These are phyloP conservation scores for Wickerhamiella lipophila DNA, from an alignment of 805 yeast genomes.

Conservation along the genomic window DNA sequence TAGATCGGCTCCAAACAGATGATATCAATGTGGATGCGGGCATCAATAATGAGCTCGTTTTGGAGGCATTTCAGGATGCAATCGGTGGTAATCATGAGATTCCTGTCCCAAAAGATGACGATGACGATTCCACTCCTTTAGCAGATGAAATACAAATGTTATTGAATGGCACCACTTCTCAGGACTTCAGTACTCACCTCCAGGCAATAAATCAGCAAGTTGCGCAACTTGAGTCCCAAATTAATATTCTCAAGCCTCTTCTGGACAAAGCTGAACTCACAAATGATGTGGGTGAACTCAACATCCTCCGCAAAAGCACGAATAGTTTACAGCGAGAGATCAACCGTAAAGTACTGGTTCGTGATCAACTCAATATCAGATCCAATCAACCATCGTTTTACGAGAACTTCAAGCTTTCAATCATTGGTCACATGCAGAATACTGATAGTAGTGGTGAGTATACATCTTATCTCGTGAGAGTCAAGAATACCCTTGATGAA, in stretches of 20 bases:
- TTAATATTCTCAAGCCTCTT: conserved; percentile 54
- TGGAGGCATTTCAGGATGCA: conserved; percentile 34
- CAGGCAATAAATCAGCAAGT: conserved; percentile 57
- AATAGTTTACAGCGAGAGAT: conserved; percentile 57
- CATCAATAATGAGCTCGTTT: conserved; percentile 41
- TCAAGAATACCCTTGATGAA: conserved; percentile 37
- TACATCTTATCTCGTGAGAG: conserved; percentile 63
- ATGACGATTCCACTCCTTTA: conserved; percentile 15
- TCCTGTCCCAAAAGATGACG: conserved; percentile 3
- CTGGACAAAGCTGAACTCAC: conserved; percentile 74
- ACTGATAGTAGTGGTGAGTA: conserved; percentile 43
- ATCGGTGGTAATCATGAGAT: neutral
- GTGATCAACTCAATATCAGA: conserved; percentile 71
- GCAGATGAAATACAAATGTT: conserved; percentile 16
- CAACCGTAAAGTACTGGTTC: conserved; percentile 56
- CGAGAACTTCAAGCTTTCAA: conserved; percentile 32
- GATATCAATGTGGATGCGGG: conserved; percentile 16
- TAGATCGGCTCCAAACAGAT: conserved; percentile 26
- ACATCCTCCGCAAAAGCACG: conserved; percentile 55
- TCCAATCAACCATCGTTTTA: conserved; percentile 68
- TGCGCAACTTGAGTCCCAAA: conserved; percentile 41
- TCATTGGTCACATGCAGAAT: conserved; percentile 38
- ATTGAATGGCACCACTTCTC: conserved; percentile 21
- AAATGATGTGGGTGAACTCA: conserved; percentile 55
- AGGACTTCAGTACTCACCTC: conserved; percentile 58